phyloP scores from a whole-genome alignment of 164 flowering plant genomes.

The Vitis riparia region DNA sequence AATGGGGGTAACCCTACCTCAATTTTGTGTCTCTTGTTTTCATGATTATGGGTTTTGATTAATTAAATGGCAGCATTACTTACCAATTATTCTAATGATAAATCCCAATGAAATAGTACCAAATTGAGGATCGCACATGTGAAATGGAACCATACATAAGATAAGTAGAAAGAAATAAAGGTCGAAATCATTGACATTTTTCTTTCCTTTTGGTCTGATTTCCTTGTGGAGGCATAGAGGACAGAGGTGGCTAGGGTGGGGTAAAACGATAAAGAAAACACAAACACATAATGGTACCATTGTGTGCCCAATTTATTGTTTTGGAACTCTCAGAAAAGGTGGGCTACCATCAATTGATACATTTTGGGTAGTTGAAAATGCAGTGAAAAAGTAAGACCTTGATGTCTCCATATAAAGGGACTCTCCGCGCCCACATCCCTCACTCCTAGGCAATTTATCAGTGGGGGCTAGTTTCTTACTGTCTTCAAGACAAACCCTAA shows the following conservation, averaged over 20 bases:
- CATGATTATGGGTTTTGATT: background rate
- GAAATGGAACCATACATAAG: too few relatives aligned
- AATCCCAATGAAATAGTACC: background rate
- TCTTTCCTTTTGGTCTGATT: too few relatives aligned
- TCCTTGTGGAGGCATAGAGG: too few relatives aligned
- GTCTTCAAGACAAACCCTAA: too few relatives aligned
- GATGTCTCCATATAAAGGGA: background rate
- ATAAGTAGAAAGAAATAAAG: too few relatives aligned
- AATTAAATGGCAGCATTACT: too few relatives aligned
- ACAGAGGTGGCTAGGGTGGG: too few relatives aligned
- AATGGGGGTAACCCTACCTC: background rate
- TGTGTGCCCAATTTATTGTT: background rate
- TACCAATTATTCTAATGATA: background rate
- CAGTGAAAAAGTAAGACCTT: background rate
- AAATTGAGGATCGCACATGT: too few relatives aligned
- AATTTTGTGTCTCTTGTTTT: background rate
- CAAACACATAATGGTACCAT: background rate
- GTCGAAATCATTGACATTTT: too few relatives aligned
- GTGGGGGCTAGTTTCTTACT: too few relatives aligned
- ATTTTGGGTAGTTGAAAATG: background rate
- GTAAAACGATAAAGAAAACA: background rate
- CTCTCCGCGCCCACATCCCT: background rate
- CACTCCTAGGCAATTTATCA: background rate
- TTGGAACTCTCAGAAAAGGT: background rate
- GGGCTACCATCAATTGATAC: background rate